phyloP scores from a whole-genome alignment of 441 rosid genomes.

The Croton laevigatus region DNA sequence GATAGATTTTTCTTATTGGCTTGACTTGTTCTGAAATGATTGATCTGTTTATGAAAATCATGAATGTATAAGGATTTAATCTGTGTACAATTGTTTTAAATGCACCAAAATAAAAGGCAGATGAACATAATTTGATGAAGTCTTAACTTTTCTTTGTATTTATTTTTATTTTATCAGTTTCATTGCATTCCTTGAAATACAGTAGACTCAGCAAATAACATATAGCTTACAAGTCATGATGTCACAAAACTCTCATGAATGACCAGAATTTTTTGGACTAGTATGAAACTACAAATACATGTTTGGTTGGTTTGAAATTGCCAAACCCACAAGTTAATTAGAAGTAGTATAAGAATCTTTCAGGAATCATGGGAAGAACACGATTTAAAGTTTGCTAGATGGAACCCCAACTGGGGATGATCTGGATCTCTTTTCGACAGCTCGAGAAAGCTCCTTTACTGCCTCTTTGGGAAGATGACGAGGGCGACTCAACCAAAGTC shows the following conservation, averaged over 20 bases:
- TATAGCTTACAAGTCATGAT: background rate
- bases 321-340: background rate
- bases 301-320: background rate
- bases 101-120: background rate
- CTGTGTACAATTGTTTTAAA: background rate
- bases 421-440: constrained; percentile 71
- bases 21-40: background rate
- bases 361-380: background rate
- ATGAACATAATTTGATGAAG: too few relatives aligned
- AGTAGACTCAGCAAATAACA: background rate
- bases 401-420: constrained; percentile 58
- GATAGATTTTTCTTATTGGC: too few relatives aligned
- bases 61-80: background rate
- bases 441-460: constrained; percentile 68
- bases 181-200: background rate
- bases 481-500: constrained; percentile 68
- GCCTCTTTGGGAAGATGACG: constrained; percentile 67
- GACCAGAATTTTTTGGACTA: background rate
- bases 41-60: background rate
- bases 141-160: background rate
- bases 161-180: background rate
- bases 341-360: background rate
- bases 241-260: too few relatives aligned
- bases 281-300: background rate
- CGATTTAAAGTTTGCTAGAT: constrained; percentile 51